Evolutionary conservation across 2,329 filamentous ascomycete genomes (phyloP).

Genomic region (Colletotrichum phormii): DNA sequence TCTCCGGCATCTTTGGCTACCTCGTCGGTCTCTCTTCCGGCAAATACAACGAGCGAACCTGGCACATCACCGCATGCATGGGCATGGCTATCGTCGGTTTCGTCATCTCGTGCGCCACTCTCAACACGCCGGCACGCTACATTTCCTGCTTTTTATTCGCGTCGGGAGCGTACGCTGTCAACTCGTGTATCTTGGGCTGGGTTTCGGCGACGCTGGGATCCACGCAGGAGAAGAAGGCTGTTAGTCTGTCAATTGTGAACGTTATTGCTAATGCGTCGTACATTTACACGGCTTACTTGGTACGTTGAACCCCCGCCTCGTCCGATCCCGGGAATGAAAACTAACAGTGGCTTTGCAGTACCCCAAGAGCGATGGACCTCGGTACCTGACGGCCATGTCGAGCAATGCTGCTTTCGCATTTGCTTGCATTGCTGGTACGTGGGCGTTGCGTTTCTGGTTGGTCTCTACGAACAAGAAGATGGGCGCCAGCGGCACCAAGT

Average conservation of each 20-base stretch:
- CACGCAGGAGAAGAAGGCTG: constrained; percentile 57
- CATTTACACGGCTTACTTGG: constrained; percentile 58
- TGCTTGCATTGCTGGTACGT: constrained; percentile 42
- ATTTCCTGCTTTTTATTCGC: constrained; percentile 50
- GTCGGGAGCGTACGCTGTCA: constrained; percentile 51
- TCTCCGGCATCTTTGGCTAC: constrained; percentile 56
- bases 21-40: constrained; percentile 56
- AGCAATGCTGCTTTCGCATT: constrained; percentile 42
- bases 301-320: neutral
- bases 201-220: constrained; percentile 53
- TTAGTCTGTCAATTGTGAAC: constrained; percentile 55
- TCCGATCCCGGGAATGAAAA: too few relatives aligned
- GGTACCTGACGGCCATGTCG: constrained; percentile 55
- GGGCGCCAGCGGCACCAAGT: constrained; percentile 33
- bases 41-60: constrained; percentile 54
- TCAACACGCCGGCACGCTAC: constrained; percentile 47
- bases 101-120: constrained; percentile 45
- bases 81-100: constrained; percentile 53
- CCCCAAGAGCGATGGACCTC: constrained; percentile 52
- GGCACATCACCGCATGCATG: constrained; percentile 53
- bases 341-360: constrained; percentile 39
- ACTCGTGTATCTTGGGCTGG: constrained; percentile 52
- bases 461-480: constrained; percentile 42
- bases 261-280: constrained; percentile 56
- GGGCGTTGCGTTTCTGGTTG: constrained; percentile 43